Evolutionary conservation across 352 stramenopile species (phyloP), one percentile per base, ranked within the genome.

Genomic region (Pythium brassicae): DNA sequence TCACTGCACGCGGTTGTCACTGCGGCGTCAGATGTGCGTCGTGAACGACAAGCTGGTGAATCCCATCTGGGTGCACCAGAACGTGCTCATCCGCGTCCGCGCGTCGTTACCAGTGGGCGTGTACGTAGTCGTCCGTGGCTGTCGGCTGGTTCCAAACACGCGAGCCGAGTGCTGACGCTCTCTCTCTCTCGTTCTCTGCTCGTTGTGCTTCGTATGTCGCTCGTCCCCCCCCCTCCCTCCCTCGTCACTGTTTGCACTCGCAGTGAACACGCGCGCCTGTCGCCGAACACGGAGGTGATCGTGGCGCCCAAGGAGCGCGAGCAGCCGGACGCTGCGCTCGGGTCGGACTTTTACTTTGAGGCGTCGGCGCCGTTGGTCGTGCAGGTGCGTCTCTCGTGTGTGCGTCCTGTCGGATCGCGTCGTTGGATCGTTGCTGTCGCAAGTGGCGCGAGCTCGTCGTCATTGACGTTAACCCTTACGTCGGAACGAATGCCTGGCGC

Each of bases 41-140:
- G 82, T 94, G 14, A 94, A 94, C 63, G 73, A 93, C 58, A 87
- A 87, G 54, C 86, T 91, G 72, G 71, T 92, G 55, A 88, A 72
- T 52, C 84, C 87, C 4, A 89, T 92, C 54, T 89, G 78, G 74
- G 72, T 93, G 50, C 86, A 91, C 39, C 73, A 89, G 47, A 84
- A 88, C 62, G 78, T 82, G 19, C 64, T 93, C 23, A 87, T 93
- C 52, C 81, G 76, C 40, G 71, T 93, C 29, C 66, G 72, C 6
- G 73, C 74, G 22, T 74, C 71, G 9, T 72, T 93, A 1, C 71
- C 80, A 7, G 56, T 74, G 42, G 80, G 83, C 65, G 78, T 89
- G 83, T 93, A 69, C 54, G 79, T 71, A n/a, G n/a, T n/a, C n/a
- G 10, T 19, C 25, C 25, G 17, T 9, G 27, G 4, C 12, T 40